Conservation (phyloP, 1,284 basidiomycete genomes). For the Apiotrichum sp. region DNA sequence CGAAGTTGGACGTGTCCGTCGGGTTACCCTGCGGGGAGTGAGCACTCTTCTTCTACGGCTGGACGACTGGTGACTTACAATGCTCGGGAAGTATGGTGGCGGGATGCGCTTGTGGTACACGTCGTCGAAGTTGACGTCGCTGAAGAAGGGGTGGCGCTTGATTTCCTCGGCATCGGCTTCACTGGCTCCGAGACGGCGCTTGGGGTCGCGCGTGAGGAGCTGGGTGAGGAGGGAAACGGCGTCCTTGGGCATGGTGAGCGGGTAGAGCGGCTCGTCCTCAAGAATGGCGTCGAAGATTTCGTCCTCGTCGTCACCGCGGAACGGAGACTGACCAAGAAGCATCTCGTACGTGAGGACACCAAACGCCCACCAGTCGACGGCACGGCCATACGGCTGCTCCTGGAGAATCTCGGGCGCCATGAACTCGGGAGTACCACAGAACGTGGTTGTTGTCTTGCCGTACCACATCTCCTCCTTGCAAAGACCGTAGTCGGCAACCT, state of each 20-base stretch:
- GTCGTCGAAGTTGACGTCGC: constrained; percentile 94
- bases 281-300: constrained; percentile 99
- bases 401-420: constrained; percentile 99
- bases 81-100: constrained; percentile 93
- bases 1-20: constrained; percentile 66
- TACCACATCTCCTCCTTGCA: constrained; percentile 99
- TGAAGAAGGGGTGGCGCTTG: constrained; percentile 97
- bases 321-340: constrained; percentile 96
- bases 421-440: constrained; percentile 99
- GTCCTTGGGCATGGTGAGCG: constrained; percentile 99
- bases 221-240: constrained; percentile 80
- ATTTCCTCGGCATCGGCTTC: constrained; percentile 94
- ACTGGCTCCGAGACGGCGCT: constrained; percentile 84
- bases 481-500: constrained; percentile 97
- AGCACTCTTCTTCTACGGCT: not conserved
- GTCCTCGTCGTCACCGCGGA: constrained; percentile 98
- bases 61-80: constrained; percentile 43
- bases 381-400: constrained; percentile 95
- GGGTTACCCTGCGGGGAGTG: constrained; percentile 31
- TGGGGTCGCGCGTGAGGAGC: constrained; percentile 90
- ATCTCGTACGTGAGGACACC: constrained; percentile 99
- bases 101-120: constrained; percentile 93
- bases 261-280: constrained; percentile 97
- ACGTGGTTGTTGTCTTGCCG: constrained; percentile 95
- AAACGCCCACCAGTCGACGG: constrained; percentile 99